Evolutionary conservation across 1,284 basidiomycete genomes (phyloP), one percentile per base, ranked within the genome.

Genomic region (Volvariella surrecta): DNA sequence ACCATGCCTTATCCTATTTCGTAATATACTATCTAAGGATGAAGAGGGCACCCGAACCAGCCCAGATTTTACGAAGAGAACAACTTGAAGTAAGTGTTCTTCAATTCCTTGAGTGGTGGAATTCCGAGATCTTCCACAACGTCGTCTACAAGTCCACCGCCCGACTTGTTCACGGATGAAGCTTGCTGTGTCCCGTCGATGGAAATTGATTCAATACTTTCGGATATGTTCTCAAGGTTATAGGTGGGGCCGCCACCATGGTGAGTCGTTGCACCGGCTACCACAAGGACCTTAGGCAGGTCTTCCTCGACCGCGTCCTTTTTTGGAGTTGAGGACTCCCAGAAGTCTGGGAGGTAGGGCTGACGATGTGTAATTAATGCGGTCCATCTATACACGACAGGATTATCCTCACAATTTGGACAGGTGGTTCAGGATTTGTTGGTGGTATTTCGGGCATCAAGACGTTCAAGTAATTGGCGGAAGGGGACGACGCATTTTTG

Each of bases 291-390:
- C 58, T 83, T 88, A 24, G 87, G 86, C 13, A 66, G 56, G 2
- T 54, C 54, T 16, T 56, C 55, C 41, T 63, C 50, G 3, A 37
- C 48, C 7, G 58, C 47, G 49, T 59, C 55, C 44, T 67, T 63
- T 41, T 62, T 54, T 20, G 60, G 56, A 3, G 70, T 67, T 0
- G 58, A 58, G 0, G 84, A 85, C 44, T 78, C 68, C 81, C 81
- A 85, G 51, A 79, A 75, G 61, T 87, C 83, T 32, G 83, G 83
- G 13, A 79, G 62, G 56, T 75, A 84, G 3, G 85, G 85, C 85
- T 89, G 42, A 20, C 39, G 39, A 21, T 28, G n/a, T 35, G 13
- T 35, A 8, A n/a, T 7, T 6, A 35, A 44, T 21, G 44, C 46
- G 42, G 34, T 11, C 11, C 35, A 45, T 48, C 44, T 40, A 44